Evolutionary conservation across 2,329 filamentous ascomycete genomes (phyloP), one percentile per base, ranked within the genome.

Genomic region (Corinectria fuckeliana): DNA sequence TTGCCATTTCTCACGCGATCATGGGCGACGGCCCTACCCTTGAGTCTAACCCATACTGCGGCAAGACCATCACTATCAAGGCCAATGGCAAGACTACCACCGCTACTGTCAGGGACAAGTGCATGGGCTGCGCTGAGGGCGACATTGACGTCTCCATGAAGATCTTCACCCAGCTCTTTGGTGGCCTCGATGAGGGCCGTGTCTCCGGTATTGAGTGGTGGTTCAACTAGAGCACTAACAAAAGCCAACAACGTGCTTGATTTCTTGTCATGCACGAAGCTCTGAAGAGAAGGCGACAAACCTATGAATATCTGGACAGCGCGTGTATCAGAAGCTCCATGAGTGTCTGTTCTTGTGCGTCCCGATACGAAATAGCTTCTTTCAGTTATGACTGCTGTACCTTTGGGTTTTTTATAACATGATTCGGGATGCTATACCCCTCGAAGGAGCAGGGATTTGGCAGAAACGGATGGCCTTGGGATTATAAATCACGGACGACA

Each of bases 61-160:
- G 87, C 73, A 84, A 87, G 78, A 86, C 78, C 48, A 84, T 93
- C 71, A 87, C 82, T 65, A 86, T 93, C 78, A 78, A 69, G 38
- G 80, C 80, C 72, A 80, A 82, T 49, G 90, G 90, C 74, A 84
- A 84, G 74, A 82, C 81, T 2, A 73, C 80, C 67, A 79, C 75
- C 2, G 91, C 86, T 61, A 82, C 69, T 3, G 85, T 93, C 61
- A 83, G 83, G 51, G 91, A 95, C 80, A 92, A 91, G 79, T 95
- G 91, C 81, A 84, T 85, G 77, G 88, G 88, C 68, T 95, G 91
- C 75, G 70, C 50, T 48, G 51, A 68, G 30, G 64, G 73, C 38
- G 78, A 81, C 68, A 84, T 92, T 48, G 90, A 92, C 69, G 80
- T 89, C 65, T 85, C 83, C 64, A 75, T 80, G 61, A 80, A 81